Base-by-base conservation (phyloP, 495 filamentous ascomycete species). In the Penicillium antarcticum region DNA sequence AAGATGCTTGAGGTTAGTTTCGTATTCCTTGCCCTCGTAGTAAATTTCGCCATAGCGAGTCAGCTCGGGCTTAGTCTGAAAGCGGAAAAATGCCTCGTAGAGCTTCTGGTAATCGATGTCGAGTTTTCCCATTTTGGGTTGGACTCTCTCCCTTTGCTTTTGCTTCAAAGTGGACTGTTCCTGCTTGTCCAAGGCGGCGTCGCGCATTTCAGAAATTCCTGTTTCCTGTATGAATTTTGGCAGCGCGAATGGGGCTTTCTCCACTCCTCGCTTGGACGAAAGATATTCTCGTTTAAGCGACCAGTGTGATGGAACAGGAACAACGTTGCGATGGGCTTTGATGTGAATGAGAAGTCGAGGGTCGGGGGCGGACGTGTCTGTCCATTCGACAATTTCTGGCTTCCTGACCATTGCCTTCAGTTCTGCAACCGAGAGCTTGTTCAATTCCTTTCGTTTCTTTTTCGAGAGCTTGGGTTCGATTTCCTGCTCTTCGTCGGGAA, bases 51-150 rank as follows among this genome's bases (percentile, higher is more conserved):
- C 94, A 61, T 95, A 97, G 16, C 91, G 82, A 36, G 94, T 97
- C 43, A 98, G 71, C 55, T 91, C 85, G 1, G 94, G 94, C 63
- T 98, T 98, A 32, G 89, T 95, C 68, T 98, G 94, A 62, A 94
- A 95, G 21, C 91, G 81, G 76, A 97, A 98, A 72, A 98, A 98
- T 6, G 94, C 94, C 64, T 97, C 94, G 66, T 97, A 96, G 23
- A 97, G 81, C 65, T 94, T 96, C 63, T 95, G 89, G 66, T 97
- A 98, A 69, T 98, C 95, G 52, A 98, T 96, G 60, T 98, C 94
- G 42, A 98, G 75, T 61, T 92, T 95, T 53, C 94, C 94, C 86
- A 96, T 95, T 70, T 98, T 98, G 0, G 91, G 91, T 54, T 91
- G 86, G 9, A 98, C 94, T 47, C 94, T 81, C 65, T 97, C 94